Percentiles rank a stretch among this genome's conserved stretches.
phyloP scores from a whole-genome alignment of 2,329 filamentous ascomycete genomes.

The Colletotrichum lupini region DNA sequence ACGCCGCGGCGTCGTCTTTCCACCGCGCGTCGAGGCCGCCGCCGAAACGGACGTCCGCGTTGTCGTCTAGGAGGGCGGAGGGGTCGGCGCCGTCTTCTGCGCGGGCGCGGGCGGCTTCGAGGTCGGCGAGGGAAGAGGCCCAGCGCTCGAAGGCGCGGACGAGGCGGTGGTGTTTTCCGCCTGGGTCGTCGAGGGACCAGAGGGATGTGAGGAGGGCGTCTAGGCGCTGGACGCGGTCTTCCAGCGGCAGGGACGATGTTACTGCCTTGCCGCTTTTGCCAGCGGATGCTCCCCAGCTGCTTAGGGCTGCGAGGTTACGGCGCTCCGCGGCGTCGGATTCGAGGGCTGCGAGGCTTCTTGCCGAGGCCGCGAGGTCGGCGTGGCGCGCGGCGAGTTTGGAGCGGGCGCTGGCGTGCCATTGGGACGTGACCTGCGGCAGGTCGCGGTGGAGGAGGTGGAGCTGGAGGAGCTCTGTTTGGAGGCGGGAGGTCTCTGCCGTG shows the following conservation, averaged over 20 bases:
- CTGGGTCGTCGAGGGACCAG: slow-evolving; percentile 66
- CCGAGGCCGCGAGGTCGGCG: slow-evolving; percentile 47
- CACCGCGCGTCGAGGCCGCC: slow-evolving; percentile 66
- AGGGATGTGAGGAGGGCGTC: slow-evolving; percentile 67
- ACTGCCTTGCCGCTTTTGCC: too few species aligned
- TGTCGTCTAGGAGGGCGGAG: slow-evolving; percentile 43
- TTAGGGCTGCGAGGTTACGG: slow-evolving; percentile 63
- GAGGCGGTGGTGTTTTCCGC: slow-evolving; percentile 66
- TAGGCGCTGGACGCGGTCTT: slow-evolving; percentile 67
- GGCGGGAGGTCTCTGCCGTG: slow-evolving; percentile 65
- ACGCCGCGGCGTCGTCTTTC: slow-evolving; percentile 66
- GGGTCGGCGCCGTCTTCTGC: slow-evolving; percentile 46
- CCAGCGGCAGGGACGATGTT: slow-evolving; percentile 46
- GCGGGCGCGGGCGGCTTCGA: slow-evolving; percentile 55
- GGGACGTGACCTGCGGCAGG: slow-evolving; percentile 52
- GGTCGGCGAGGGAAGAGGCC: slow-evolving; percentile 59
- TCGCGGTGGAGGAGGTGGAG: slow-evolving; percentile 72
- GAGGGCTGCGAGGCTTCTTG: slow-evolving; percentile 46
- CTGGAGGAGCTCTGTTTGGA: slow-evolving; percentile 74
- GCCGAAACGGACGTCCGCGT: slow-evolving; percentile 59
- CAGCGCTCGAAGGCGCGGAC: slow-evolving; percentile 70
- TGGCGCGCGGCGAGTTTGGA: slow-evolving; percentile 60
- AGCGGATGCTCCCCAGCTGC: slow-evolving; percentile 55
- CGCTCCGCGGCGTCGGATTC: slow-evolving; percentile 60
- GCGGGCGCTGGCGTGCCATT: slow-evolving; percentile 69